Conservation (phyloP, 441 rosid species). For the Sinapis alba region DNA sequence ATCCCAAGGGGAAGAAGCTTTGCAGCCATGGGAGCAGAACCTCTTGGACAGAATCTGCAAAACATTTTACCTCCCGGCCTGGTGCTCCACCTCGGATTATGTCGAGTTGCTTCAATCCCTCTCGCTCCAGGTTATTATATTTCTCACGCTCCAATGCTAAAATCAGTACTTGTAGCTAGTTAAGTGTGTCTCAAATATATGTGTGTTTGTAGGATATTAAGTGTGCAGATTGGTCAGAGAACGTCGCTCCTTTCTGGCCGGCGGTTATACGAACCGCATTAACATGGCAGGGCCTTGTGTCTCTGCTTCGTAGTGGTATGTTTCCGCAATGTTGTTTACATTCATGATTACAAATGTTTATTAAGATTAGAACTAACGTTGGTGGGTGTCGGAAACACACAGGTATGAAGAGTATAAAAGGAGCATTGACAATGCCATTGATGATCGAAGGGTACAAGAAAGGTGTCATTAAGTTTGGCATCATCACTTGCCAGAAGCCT, state of each 20-base stretch:
- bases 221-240: slow-evolving; percentile 77
- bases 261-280: slow-evolving; percentile 78
- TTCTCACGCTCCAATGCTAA: background rate
- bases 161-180: background rate
- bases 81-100: slow-evolving; percentile 89
- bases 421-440: slow-evolving; percentile 88
- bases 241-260: slow-evolving; percentile 95
- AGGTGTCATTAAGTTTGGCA: slow-evolving; percentile 70
- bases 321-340: background rate
- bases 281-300: slow-evolving; percentile 79
- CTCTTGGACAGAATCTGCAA: slow-evolving; percentile 68
- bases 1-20: slow-evolving; percentile 55
- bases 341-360: background rate
- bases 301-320: slow-evolving; percentile 71
- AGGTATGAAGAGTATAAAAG: slow-evolving; percentile 77
- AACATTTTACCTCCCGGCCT: slow-evolving; percentile 78
- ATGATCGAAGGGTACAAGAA: slow-evolving; percentile 90
- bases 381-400: background rate
- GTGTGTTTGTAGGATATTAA: slow-evolving; percentile 59
- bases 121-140: slow-evolving; percentile 54
- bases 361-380: background rate
- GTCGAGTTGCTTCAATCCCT: slow-evolving; percentile 57
- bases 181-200: background rate
- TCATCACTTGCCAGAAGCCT: slow-evolving; percentile 80
- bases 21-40: slow-evolving; percentile 72